Conservation (phyloP, 768 basidiomycete genomes). For the Boletales sp. region DNA sequence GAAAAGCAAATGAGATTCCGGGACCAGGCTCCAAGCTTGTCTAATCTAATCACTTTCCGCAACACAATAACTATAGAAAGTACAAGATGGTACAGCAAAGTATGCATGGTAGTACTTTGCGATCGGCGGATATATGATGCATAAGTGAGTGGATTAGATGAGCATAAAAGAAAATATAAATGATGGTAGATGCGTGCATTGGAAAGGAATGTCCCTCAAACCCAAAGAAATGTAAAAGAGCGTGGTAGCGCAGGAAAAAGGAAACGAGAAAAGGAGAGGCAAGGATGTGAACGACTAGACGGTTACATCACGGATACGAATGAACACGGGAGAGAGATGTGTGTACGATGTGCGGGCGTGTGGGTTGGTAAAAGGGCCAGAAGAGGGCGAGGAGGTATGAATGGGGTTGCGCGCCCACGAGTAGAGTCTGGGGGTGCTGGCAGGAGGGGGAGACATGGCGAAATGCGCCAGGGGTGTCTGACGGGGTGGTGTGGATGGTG, state of each 20-base stretch:
- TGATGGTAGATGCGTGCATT: slow-evolving; percentile 15
- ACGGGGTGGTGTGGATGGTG: slow-evolving; percentile 33
- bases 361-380: slow-evolving; percentile 55
- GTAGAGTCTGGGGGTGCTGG: slow-evolving; percentile 56
- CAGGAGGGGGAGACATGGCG: slow-evolving; percentile 52
- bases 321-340: slow-evolving; percentile 47
- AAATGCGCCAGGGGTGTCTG: slow-evolving; percentile 20
- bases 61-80: slow-evolving; percentile 30
- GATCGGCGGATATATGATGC: slow-evolving; percentile 30
- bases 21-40: slow-evolving; percentile 8
- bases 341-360: slow-evolving; percentile 55
- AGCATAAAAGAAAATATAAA: slow-evolving; percentile 20
- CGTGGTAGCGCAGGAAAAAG: slow-evolving; percentile 1
- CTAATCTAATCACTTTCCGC: slow-evolving; percentile 32
- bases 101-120: slow-evolving; percentile 19
- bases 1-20: slow-evolving; percentile 36
- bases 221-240: slow-evolving; percentile 7
- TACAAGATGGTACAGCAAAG: slow-evolving; percentile 34
- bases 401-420: slow-evolving; percentile 42
- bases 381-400: slow-evolving; percentile 33
- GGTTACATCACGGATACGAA: slow-evolving; percentile 43
- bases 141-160: slow-evolving; percentile 36
- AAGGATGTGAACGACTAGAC: slow-evolving; percentile 7
- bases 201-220: slow-evolving; percentile 5
- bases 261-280: not conserved